phyloP scores from a whole-genome alignment of 2,329 filamentous ascomycete genomes.

The Fusarium sp. region DNA sequence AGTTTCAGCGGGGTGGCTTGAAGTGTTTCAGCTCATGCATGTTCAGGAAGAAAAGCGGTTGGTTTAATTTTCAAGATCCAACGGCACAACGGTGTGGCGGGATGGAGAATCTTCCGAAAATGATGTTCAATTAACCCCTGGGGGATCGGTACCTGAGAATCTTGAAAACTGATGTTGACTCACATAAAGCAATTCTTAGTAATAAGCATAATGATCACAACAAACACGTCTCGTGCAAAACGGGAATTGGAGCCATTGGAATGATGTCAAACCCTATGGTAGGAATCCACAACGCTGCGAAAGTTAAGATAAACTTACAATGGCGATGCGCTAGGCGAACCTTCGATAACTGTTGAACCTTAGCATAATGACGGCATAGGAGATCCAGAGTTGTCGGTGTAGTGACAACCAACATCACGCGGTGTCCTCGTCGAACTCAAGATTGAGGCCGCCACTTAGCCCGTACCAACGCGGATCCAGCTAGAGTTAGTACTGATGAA shows the following conservation, averaged over 20 bases:
- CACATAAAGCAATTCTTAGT: background rate
- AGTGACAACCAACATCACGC: constrained; percentile 31
- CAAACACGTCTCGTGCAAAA: background rate
- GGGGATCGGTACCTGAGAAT: background rate
- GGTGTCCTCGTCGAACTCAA: constrained; percentile 37
- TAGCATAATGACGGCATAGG: constrained; percentile 36
- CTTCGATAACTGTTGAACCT: background rate
- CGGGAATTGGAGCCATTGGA: background rate
- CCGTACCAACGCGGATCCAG: constrained; percentile 37
- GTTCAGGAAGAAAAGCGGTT: constrained; percentile 31
- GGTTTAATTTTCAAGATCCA: constrained; percentile 35
- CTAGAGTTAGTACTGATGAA: constrained; percentile 30
- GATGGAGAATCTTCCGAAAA: constrained; percentile 39
- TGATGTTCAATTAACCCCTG: constrained; percentile 1
- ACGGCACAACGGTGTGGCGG: constrained; percentile 32
- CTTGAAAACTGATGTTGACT: background rate
- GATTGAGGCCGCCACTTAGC: constrained; percentile 41
- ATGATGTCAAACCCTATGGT: background rate
- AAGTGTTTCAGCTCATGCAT: constrained; percentile 39
- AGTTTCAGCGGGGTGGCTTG: constrained; percentile 32
- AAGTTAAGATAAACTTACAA: background rate
- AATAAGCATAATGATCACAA: background rate
- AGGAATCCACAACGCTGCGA: background rate
- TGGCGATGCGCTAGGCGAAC: background rate
- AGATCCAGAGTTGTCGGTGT: constrained; percentile 1